Base-by-base conservation (phyloP, 2,329 filamentous ascomycete genomes). In the Chrysoporthe austroafricana region DNA sequence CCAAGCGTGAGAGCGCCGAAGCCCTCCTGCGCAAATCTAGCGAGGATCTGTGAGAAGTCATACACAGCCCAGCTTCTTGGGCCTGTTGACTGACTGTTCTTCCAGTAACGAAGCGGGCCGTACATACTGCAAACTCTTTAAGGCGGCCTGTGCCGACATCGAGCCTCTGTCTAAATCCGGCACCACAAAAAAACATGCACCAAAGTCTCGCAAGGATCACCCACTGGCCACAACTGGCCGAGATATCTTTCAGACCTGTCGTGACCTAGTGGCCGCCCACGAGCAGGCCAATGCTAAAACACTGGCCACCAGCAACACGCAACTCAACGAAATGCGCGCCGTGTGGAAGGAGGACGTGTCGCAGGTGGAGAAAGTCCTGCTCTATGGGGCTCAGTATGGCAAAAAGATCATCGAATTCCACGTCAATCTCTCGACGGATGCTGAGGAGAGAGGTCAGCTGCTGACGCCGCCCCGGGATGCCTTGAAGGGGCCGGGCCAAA, bases 291-390 rank as follows among this genome's bases (percentile, higher is more conserved):
- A 78, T 14, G 70, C 72, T 59, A 72, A 70, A 43, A 71, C 75
- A 14, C 69, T 73, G 63, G 65, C 67, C 8, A 68, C 73, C 6
- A 72, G n/a, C 9, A 44, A 44, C 21, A 48, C 43, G 18, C 63
- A 73, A 36, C 46, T 76, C 34, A 69, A 72, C 3, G 69, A 75
- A 7, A 76, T 76, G 3, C 70, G 70, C 14, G 71, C 71, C 26
- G 71, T 61, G 39, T 80, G 78, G 78, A 73, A 76, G 58, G 70
- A 77, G 61, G 79, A 81, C 65, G 74, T 75, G 48, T 66, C 74
- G 43, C 73, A 76, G 11, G 73, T 77, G 46, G 74, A 73, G 58
- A 74, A 76, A 16, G 57, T 80, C 44, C 70, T 81, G 18, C 66
- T 67, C 7, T 74, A 71, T 44, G 76, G 78, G n/a, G 74, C 71